Percentiles rank a stretch among this genome's conserved stretches.
Conservation (phyloP, 2,329 filamentous ascomycete genomes). For the Aspergillaceae sp. region DNA sequence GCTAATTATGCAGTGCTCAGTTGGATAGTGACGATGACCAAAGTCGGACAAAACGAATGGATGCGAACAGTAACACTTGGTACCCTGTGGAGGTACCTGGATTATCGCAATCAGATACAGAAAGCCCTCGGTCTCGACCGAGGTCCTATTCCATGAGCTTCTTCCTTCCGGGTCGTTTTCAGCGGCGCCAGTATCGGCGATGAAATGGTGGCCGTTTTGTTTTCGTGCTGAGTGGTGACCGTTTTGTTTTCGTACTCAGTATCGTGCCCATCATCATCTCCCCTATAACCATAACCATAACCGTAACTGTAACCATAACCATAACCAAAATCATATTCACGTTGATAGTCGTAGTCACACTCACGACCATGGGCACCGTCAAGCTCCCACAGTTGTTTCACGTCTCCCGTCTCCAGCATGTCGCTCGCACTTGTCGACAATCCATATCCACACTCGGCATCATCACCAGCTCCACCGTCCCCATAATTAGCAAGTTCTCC, state of each 20-base stretch:
- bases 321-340: background rate
- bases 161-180: background rate
- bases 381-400: too few relatives aligned
- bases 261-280: background rate
- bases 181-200: background rate
- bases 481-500: too few relatives aligned
- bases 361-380: background rate
- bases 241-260: background rate
- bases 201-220: background rate
- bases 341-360: background rate
- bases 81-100: too few relatives aligned
- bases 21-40: too few relatives aligned
- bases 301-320: background rate
- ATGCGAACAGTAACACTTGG: too few relatives aligned
- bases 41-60: too few relatives aligned
- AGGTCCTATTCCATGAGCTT: background rate
- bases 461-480: too few relatives aligned
- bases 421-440: too few relatives aligned
- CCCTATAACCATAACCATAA: background rate
- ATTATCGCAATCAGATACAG: background rate
- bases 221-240: too few relatives aligned
- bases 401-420: too few relatives aligned
- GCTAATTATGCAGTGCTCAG: too few relatives aligned
- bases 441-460: too few relatives aligned
- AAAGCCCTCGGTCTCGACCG: background rate